Evolutionary conservation across 1,284 basidiomycete genomes (phyloP), one percentile per base, ranked within the genome.

Genomic region (Cutaneotrichosporon curvatum): DNA sequence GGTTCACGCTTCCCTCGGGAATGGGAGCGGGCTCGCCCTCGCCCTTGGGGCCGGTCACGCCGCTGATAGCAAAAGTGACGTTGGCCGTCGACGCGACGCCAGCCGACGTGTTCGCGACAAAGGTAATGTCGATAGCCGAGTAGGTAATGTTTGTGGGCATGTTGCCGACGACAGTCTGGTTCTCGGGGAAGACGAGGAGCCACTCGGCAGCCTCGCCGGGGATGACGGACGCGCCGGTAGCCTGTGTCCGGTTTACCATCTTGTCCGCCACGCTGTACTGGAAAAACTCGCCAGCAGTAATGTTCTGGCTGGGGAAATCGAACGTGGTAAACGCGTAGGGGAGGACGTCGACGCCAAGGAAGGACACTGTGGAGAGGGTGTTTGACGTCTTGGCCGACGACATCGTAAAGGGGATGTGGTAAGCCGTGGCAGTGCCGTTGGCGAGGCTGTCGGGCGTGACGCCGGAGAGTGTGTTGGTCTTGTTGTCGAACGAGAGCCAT

Each of bases 301-400:
- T 61, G 15, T 66, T 67, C 37, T 59, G 46, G 41, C 61, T 63
- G 2, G 75, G 73, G 1, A 77, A 58, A 2, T 48, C 40, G 43
- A 67, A 59, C 8, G 61, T 48, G 37, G 68, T 73, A 58, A 78
- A 75, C 15, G 70, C 61, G 45, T 71, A 73, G 0, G 74, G 71
- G 2, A 58, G 57, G 44, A 78, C 59, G 36, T 63, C 55, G 47
- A 78, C 40, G 1, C 65, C 57, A 35, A 76, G 41, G 48, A 58
- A 66, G 4, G 63, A 57, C 14, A 56, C 53, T 35, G 67, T 50
- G 7, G 54, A 46, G 12, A 63, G 51, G 2, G 64, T 63, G 42
- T 59, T 61, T 31, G 60, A 62, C 0, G 64, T 37, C 48, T 64
- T 63, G 23, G 55, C 55, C 1, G 70, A 60, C 9, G 61, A 42